phyloP scores from a whole-genome alignment of 495 filamentous ascomycete species.

The Talaromyces trachyspermus region DNA sequence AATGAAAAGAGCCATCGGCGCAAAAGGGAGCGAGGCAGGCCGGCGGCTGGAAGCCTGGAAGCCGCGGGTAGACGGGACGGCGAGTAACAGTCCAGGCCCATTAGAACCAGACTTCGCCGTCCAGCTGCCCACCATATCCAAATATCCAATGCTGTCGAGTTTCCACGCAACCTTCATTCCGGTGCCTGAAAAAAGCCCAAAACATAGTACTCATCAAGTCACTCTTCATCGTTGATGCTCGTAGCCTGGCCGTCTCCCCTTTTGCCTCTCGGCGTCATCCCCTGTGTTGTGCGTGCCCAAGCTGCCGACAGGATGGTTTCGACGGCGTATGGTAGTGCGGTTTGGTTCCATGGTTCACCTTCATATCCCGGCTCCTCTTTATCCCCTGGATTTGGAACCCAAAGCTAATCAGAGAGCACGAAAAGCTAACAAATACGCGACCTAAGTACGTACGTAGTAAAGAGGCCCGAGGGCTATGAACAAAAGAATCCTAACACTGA shows the following conservation, averaged over 20 bases:
- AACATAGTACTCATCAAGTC: too few species aligned
- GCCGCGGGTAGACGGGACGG: constrained; percentile 5
- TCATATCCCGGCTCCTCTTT: constrained; percentile 16
- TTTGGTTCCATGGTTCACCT: constrained; percentile 40
- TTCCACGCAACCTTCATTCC: too few species aligned
- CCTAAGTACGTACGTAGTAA: too few species aligned
- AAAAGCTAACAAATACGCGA: constrained; percentile 18
- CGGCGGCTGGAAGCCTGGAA: too few species aligned
- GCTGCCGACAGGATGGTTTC: constrained; percentile 9
- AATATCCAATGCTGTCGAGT: too few species aligned
- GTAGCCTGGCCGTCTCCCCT: too few species aligned
- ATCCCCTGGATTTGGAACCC: not conserved
- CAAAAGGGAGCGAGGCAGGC: too few species aligned
- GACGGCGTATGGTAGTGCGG: constrained; percentile 23
- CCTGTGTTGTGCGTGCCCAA: not conserved
- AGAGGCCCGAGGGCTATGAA: constrained; percentile 63
- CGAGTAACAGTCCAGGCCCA: constrained; percentile 2
- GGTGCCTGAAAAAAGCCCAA: too few species aligned
- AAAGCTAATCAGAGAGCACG: not conserved
- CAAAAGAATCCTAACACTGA: constrained; percentile 66
- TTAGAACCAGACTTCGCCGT: constrained; percentile 4
- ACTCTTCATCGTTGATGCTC: not conserved
- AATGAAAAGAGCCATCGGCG: too few species aligned
- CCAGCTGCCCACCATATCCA: not conserved
- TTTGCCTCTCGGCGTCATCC: too few species aligned